Base-by-base conservation (phyloP, 2,329 filamentous ascomycete genomes). In the Corynespora cassiicola region DNA sequence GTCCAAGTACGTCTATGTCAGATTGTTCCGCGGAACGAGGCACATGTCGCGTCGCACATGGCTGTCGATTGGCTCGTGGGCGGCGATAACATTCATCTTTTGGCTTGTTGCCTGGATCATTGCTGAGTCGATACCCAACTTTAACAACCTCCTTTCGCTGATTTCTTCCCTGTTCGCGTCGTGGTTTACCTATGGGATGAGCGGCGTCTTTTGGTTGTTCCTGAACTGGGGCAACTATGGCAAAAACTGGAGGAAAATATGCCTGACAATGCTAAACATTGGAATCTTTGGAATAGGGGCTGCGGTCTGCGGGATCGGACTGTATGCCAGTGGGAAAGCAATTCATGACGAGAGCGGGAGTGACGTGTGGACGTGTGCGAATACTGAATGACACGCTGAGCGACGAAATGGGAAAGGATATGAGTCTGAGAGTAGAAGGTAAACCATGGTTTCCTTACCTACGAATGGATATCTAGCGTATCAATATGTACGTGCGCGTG, bases 61-160 rank as follows among this genome's bases (percentile, higher is more conserved):
- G 36, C 40, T 52, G 10, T 35, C 50, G n/a, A 36, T 52, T n/a
- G 46, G 74, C 3, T 73, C 74, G 6, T 88, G 85, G 85, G 50
- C 81, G 6, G 71, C 50, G n/a, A 78, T 88, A 31, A 75, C 78
- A 0, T 53, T 76, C 1, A 57, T 53, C 10, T 66, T 83, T 15
- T 87, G 84, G 80, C 55, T 80, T 10, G 42, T 86, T 3, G 82
- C 84, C 1, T 86, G 81, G 75, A 69, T 88, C 42, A 84, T 88
- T 42, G 82, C 85, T 7, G 78, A 85, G 56, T 80, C 81, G 0
- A 84, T 88, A 7, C 86, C 85, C 0, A 77, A 81, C 25, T 88
- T 88, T 69, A 80, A 79, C 56, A 77, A 80, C 34, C 70, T 88
- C 10, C 71, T 88, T 10, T 79, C 77, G 7, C 66, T 88, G 20